Conservation (phyloP, 164 flowering plant genomes). For the Buxus sempervirens region DNA sequence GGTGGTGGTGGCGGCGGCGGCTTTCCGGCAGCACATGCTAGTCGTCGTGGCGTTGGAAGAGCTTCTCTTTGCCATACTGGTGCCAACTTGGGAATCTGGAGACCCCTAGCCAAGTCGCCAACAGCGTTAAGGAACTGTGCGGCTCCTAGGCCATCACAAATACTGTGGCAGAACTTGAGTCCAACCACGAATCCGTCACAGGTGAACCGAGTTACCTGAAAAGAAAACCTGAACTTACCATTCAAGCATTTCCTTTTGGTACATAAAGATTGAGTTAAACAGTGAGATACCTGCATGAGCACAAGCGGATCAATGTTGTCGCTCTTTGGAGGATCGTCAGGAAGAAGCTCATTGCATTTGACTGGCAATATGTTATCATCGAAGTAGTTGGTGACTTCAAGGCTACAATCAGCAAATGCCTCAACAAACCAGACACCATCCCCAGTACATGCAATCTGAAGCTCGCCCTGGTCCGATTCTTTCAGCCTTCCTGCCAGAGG, state of each 20-base stretch:
- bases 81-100: constrained; percentile 19
- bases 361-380: constrained; percentile 33
- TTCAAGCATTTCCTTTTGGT: not conserved
- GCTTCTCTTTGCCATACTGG: constrained; percentile 58
- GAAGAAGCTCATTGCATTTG: constrained; percentile 44
- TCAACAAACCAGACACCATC: constrained; percentile 61
- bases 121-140: constrained; percentile 65
- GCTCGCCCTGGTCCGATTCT: constrained; percentile 20
- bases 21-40: not conserved
- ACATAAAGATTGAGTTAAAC: too few relatives aligned
- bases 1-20: constrained; percentile 26
- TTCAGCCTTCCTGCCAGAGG: constrained; percentile 62
- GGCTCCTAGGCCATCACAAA: constrained; percentile 74
- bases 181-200: constrained; percentile 65
- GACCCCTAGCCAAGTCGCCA: constrained; percentile 56
- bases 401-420: constrained; percentile 43
- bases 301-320: constrained; percentile 41
- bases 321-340: constrained; percentile 25
- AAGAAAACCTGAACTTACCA: not conserved
- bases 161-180: constrained; percentile 53
- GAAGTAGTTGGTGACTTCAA: constrained; percentile 36
- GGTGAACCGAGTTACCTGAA: constrained; percentile 50
- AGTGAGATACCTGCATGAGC: constrained; percentile 46
- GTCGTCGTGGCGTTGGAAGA: constrained; percentile 19
- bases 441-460: constrained; percentile 42